phyloP scores from a whole-genome alignment of 257 asterid genomes.

The Henckelia pumila region DNA sequence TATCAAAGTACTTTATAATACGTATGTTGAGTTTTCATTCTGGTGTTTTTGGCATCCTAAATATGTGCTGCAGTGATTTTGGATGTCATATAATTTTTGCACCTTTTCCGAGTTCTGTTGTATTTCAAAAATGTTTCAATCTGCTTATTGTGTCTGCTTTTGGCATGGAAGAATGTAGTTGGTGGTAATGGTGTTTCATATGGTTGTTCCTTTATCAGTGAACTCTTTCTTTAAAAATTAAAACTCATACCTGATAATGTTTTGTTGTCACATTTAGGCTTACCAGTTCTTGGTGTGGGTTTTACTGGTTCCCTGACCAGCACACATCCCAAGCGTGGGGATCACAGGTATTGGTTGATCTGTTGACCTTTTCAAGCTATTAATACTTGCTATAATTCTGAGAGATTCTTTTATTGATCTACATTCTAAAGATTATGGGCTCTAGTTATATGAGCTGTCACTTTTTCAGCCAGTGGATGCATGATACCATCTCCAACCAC shows the following conservation, averaged over 20 bases:
- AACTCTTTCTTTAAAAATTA: no score
- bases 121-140: background rate
- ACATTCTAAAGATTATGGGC: background rate
- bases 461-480: background rate
- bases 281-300: slow-evolving; percentile 81
- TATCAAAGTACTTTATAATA: background rate
- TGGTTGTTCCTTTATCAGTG: slow-evolving; percentile 1
- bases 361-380: slow-evolving; percentile 6
- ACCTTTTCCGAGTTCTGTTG: background rate
- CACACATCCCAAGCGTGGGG: slow-evolving; percentile 74
- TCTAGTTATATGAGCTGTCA: background rate
- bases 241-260: background rate
- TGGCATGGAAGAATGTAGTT: slow-evolving; percentile 12
- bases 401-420: background rate
- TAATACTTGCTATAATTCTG: slow-evolving; percentile 13
- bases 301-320: slow-evolving; percentile 85
- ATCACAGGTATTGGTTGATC: slow-evolving; percentile 60
- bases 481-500: background rate
- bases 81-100: background rate
- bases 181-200: background rate
- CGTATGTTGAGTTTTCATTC: background rate
- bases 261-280: slow-evolving; percentile 40
- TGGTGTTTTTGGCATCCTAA: background rate
- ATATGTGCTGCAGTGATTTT: background rate
- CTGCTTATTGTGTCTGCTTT: background rate